Evolutionary conservation across 1,284 basidiomycete genomes (phyloP).

Genomic region (Gomphus bonarii): DNA sequence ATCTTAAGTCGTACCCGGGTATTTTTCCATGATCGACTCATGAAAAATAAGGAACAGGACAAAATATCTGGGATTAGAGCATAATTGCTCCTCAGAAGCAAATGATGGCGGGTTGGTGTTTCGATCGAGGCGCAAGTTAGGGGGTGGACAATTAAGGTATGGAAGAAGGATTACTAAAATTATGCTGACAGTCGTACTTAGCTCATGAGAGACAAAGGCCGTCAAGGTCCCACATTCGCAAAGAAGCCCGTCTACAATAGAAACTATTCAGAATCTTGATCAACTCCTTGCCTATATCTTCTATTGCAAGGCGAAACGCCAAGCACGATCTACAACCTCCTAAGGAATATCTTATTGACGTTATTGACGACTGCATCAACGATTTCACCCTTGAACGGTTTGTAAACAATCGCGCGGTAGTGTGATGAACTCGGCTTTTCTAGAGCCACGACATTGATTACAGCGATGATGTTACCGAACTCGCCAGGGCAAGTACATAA

Average conservation of each 20-base stretch:
- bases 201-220: slow-evolving; percentile 92
- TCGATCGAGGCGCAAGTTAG: slow-evolving; percentile 87
- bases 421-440: slow-evolving; percentile 90
- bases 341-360: slow-evolving; percentile 77
- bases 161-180: background rate
- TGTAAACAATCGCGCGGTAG: slow-evolving; percentile 92
- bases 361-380: slow-evolving; percentile 95
- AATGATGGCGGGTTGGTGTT: slow-evolving; percentile 89
- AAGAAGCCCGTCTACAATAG: slow-evolving; percentile 88
- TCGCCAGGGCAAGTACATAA: slow-evolving; percentile 87
- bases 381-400: slow-evolving; percentile 98
- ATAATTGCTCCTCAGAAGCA: slow-evolving; percentile 82
- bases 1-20: slow-evolving; percentile 90
- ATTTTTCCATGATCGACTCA: slow-evolving; percentile 79
- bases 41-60: background rate
- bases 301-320: background rate
- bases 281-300: background rate
- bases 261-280: background rate
- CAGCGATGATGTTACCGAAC: slow-evolving; percentile 96
- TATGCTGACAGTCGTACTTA: slow-evolving; percentile 26
- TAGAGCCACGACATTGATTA: slow-evolving; percentile 85
- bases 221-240: slow-evolving; percentile 89
- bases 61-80: slow-evolving; percentile 12
- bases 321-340: background rate
- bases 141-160: too few species aligned